A percentile compares a stretch with the other conserved stretches of the same genome.
These are phyloP conservation scores for Spinellus fusiger DNA, from an alignment of 192 early-diverging fungal genomes.

Conservation along the genomic window DNA sequence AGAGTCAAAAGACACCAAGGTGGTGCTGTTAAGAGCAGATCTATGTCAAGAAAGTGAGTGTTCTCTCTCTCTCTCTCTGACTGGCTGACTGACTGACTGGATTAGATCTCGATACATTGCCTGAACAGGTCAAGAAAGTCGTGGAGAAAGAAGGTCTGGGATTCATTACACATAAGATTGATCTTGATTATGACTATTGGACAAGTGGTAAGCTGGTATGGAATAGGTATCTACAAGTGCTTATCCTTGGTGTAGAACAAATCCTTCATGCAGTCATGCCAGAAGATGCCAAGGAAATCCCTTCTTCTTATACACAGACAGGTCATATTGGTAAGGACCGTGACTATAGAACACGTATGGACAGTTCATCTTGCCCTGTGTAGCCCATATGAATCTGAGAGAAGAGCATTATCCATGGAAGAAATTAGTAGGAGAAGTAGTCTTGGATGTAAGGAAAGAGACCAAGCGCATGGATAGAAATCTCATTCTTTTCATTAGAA, in stretches of 20 bases:
- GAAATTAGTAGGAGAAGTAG: slow-evolving; percentile 85
- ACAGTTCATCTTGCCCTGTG: not conserved
- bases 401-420: slow-evolving; percentile 89
- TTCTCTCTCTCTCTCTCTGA: not conserved
- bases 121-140: not conserved
- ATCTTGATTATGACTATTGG: slow-evolving; percentile 46
- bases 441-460: slow-evolving; percentile 70
- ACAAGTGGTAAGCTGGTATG: slow-evolving; percentile 54
- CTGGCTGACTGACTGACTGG: slow-evolving; percentile 43
- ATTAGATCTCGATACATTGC: slow-evolving; percentile 20
- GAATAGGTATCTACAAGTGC: not conserved
- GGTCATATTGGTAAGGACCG: slow-evolving; percentile 79
- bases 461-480: not conserved
- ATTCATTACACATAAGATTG: slow-evolving; percentile 4
- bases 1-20: slow-evolving; percentile 41
- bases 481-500: slow-evolving; percentile 49
- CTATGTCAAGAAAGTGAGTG: slow-evolving; percentile 11
- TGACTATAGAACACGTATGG: not conserved
- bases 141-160: not conserved
- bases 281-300: slow-evolving; percentile 54
- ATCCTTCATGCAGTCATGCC: slow-evolving; percentile 8
- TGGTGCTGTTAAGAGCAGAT: slow-evolving; percentile 41
- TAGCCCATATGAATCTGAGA: slow-evolving; percentile 94
- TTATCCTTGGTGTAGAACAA: slow-evolving; percentile 2
- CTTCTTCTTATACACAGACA: slow-evolving; percentile 77